Base-by-base conservation (phyloP, 108 stramenopile genomes). In the Pseudonitzschia delicatissima region DNA sequence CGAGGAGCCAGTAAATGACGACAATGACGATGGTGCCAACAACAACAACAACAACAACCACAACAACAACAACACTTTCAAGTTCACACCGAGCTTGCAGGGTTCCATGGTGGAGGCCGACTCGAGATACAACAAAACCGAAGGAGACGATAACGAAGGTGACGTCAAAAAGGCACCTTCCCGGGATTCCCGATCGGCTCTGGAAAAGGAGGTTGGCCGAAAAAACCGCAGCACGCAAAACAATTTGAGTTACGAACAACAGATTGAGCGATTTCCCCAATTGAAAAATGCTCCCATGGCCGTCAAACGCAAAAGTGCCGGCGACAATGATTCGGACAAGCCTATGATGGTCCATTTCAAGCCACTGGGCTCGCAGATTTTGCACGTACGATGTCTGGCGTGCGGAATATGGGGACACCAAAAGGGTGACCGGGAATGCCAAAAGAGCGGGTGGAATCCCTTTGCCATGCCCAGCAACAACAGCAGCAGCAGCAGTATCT, bases 361-460 rank as follows among this genome's bases (percentile, higher is more conserved):
- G 66, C 92, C 92, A 2, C 55, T 93, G 52, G 91, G 91, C 11
- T 68, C 82, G 42, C 85, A 90, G 37, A 52, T 93, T 28, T 73
- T 88, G 27, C 90, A 93, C 67, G 87, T 93, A 25, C 74, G 80
- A 26, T 93, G 92, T 65, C 48, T 93, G 58, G 78, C 72, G 7
- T 93, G 92, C 67, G 87, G 87, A 13, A 52, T 83, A 12, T 93
- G 92, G 88, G 92, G 92, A n/a, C 92, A 93, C 76, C 48, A 76
- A 5, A 55, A 78, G 63, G 92, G 92, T 5, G 92, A 93, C 62
- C 66, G 88, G 27, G 92, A 93, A 58, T 93, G 92, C 72, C 57
- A 62, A 25, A 52, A 76, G 20, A 84, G 74, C 65, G 92, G 92
- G 40, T 93, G 92, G 92, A 73, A 93, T 84, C 92, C 92, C 7